phyloP scores from a whole-genome alignment of 176 grass and related monocot genomes.

The Luzula sylvatica region DNA sequence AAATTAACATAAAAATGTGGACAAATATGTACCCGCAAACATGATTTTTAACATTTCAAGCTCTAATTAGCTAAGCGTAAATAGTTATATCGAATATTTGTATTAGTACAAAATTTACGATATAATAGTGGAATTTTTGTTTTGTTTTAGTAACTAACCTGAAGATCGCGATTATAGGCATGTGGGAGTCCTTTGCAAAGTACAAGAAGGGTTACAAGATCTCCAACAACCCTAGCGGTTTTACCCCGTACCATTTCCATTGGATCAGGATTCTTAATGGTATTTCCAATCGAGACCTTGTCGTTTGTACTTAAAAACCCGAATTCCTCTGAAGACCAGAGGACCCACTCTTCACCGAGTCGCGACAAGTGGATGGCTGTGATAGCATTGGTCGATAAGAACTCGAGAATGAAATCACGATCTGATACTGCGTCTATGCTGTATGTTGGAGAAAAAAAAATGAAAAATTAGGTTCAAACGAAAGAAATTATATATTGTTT shows the following conservation, averaged over 20 bases:
- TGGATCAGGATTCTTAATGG: conserved; percentile 86
- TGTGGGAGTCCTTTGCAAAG: conserved; percentile 96
- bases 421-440: conserved; percentile 99
- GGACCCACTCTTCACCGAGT: conserved; percentile 95
- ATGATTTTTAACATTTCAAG: too few species aligned
- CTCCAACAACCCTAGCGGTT: conserved; percentile 83
- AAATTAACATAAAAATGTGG: too few species aligned
- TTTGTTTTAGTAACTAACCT: conserved; percentile 28
- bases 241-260: conserved; percentile 97
- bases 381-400: conserved; percentile 85
- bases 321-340: conserved; percentile 98
- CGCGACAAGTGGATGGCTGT: conserved; percentile 81
- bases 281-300: conserved; percentile 66
- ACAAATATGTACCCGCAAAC: too few species aligned
- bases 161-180: conserved; percentile 90
- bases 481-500: conserved; percentile 4
- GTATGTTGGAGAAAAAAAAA: neutral
- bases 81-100: too few species aligned
- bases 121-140: too few species aligned
- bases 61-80: too few species aligned
- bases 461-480: neutral
- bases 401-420: conserved; percentile 92
- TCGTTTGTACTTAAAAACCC: conserved; percentile 78
- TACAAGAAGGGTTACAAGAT: conserved; percentile 72
- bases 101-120: too few species aligned